These are phyloP conservation scores for Boletus rex-veris DNA, from an alignment of 768 basidiomycete species.

Conservation along the genomic window DNA sequence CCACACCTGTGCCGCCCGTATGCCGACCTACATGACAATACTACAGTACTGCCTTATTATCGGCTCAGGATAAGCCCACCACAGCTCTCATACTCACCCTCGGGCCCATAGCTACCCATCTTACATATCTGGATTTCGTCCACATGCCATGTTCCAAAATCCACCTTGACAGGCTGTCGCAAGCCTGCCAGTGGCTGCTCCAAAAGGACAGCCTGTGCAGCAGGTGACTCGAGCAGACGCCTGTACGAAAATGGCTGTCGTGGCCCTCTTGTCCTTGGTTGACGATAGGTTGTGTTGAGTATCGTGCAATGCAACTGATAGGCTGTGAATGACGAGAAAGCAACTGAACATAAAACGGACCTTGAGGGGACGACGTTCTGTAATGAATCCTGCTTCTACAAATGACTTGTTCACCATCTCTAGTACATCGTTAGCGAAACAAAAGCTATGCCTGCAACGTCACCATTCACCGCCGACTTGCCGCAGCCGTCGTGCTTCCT, in stretches of 20 bases:
- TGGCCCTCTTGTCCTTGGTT: conserved; percentile 24
- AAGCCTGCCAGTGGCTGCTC: neutral
- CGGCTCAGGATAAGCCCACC: conserved; percentile 14
- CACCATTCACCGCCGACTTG: conserved; percentile 35
- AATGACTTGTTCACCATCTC: conserved; percentile 43
- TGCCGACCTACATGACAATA: conserved; percentile 7
- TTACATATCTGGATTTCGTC: conserved; percentile 61
- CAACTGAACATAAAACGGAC: conserved; percentile 25
- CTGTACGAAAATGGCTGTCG: conserved; percentile 44
- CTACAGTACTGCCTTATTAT: no score
- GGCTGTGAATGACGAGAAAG: neutral
- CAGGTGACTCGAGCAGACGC: conserved; percentile 32
- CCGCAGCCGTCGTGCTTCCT: conserved; percentile 30
- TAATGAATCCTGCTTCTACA: conserved; percentile 40
- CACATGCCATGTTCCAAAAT: conserved; percentile 54
- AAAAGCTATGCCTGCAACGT: neutral
- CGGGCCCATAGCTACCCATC: conserved; percentile 64
- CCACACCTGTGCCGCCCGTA: conserved; percentile 31
- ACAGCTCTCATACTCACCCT: conserved; percentile 60
- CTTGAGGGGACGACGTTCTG: conserved; percentile 49
- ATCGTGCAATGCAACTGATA: conserved; percentile 48
- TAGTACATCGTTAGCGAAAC: conserved; percentile 19
- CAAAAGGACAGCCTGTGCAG: conserved; percentile 6
- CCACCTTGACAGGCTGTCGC: conserved; percentile 32
- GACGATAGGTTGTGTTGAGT: conserved; percentile 46